A percentile compares a stretch with the other conserved stretches of the same genome.
Conservation (phyloP, 495 filamentous ascomycete species). For the Podospora bellae-mahoneyi region DNA sequence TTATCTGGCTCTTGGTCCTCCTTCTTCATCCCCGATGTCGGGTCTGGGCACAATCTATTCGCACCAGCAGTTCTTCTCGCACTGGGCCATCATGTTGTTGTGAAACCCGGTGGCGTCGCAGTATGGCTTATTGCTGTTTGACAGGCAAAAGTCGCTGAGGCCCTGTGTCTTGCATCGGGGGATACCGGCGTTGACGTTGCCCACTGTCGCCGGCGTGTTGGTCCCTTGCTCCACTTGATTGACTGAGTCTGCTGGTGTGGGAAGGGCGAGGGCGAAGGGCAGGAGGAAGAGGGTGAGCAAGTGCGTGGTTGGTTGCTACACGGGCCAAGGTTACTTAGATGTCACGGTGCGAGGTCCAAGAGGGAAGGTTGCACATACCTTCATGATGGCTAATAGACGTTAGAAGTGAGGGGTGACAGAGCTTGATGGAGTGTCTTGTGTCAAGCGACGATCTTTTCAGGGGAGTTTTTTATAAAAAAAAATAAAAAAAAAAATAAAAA, state of each 20-base stretch:
- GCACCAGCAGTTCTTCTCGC: slow-evolving; percentile 19
- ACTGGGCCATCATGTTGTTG: slow-evolving; percentile 21
- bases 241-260: not conserved
- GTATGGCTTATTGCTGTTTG: slow-evolving; percentile 20
- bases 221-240: not conserved
- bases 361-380: slow-evolving; percentile 7
- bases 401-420: not conserved
- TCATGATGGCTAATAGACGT: slow-evolving; percentile 10
- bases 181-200: slow-evolving; percentile 13
- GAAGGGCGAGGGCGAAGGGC: slow-evolving; percentile 5
- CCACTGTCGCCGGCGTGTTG: not conserved
- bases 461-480: not conserved
- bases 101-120: slow-evolving; percentile 27
- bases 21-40: not conserved
- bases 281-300: slow-evolving; percentile 8
- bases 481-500: not conserved
- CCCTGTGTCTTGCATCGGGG: slow-evolving; percentile 20
- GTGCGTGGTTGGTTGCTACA: not conserved
- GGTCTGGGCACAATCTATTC: not conserved
- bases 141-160: slow-evolving; percentile 21
- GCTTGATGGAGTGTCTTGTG: not conserved
- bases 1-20: not conserved
- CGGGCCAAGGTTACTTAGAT: slow-evolving; percentile 1
- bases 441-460: not conserved
- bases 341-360: not conserved